Base-by-base conservation (phyloP, 2,329 filamentous ascomycete genomes). In the Claviceps humidiphila region DNA sequence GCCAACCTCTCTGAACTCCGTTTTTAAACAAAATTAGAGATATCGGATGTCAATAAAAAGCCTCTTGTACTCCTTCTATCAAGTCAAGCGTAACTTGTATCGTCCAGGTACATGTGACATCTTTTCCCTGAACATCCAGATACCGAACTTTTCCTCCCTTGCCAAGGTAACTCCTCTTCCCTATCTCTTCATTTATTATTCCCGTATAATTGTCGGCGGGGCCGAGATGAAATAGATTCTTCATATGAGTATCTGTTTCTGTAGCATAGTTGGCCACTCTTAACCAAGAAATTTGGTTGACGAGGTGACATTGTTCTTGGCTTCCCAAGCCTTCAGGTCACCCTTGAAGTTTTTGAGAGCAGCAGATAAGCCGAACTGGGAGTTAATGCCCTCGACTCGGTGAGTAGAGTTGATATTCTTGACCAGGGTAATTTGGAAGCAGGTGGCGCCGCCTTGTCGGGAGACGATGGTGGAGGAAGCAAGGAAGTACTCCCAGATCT, bases 401-500 rank as follows among this genome's bases (percentile, higher is more conserved):
- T 95, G 89, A 38, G 83, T 89, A 45, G 86, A 85, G 76, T 95
- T 95, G 71, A 94, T 78, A 74, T 95, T 95, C 84, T 95, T 95
- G 70, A 93, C 86, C 56, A 90, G 72, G 37, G 82, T 84, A 65
- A 95, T 87, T 74, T 95, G 89, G 76, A 82, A 95, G 78, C 89
- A 94, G 43, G 87, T 90, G 50, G 89, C 89, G 62, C 78, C 77
- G 61, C 89, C 89, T 72, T 95, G 89, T 66, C 89, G 84, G 45
- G 88, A 89, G 68, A 81, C 79, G 67, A 95, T 95, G 68, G 85
- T 89, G 34, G 86, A 88, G 69, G 82, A 90, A 59, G 87, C 87
- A 57, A 95, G 79, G 81, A 95, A 95, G 74, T 82, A 90, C 66
- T 94, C 88, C 89, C 89, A 95, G 69, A 94, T 94, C 82, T 87